Conservation (phyloP, 2,329 filamentous ascomycete species). For the Zymoseptoria ardabiliae region DNA sequence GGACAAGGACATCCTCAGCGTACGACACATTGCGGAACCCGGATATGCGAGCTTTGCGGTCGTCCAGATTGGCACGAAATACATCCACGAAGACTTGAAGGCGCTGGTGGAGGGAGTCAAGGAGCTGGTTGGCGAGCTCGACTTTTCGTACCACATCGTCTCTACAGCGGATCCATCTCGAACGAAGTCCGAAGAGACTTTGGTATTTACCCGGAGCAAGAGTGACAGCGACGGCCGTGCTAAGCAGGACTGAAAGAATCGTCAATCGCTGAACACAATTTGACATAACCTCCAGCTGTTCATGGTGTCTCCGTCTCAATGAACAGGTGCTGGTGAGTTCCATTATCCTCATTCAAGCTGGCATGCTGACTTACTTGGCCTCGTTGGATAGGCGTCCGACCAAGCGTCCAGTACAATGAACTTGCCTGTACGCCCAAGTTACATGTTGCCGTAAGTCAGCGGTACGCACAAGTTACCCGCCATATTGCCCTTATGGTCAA, state of each 20-base stretch:
- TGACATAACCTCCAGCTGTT: too few species aligned
- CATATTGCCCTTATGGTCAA: too few species aligned
- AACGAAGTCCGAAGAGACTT: constrained; percentile 20
- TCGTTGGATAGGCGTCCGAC: too few species aligned
- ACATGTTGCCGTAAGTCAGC: too few species aligned
- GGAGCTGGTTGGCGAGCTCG: constrained; percentile 63
- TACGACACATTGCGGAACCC: constrained; percentile 60
- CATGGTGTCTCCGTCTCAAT: too few species aligned
- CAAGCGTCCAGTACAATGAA: too few species aligned
- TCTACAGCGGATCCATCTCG: constrained; percentile 18
- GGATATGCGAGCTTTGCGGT: constrained; percentile 71
- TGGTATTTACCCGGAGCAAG: constrained; percentile 13
- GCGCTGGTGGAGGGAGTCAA: constrained; percentile 55
- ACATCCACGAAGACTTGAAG: constrained; percentile 62
- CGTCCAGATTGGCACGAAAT: constrained; percentile 61
- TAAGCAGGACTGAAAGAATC: constrained; percentile 13
- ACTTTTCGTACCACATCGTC: constrained; percentile 61
- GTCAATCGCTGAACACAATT: too few species aligned
- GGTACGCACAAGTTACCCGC: too few species aligned
- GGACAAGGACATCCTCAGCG: constrained; percentile 53
- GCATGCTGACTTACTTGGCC: too few species aligned
- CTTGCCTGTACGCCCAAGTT: too few species aligned
- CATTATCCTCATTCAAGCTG: too few species aligned
- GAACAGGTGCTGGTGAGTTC: too few species aligned
- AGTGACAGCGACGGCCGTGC: constrained; percentile 3